Evolutionary conservation across 116 monocot species (phyloP), one percentile per base, ranked within the genome.

Genomic region (Posidonia oceanica): DNA sequence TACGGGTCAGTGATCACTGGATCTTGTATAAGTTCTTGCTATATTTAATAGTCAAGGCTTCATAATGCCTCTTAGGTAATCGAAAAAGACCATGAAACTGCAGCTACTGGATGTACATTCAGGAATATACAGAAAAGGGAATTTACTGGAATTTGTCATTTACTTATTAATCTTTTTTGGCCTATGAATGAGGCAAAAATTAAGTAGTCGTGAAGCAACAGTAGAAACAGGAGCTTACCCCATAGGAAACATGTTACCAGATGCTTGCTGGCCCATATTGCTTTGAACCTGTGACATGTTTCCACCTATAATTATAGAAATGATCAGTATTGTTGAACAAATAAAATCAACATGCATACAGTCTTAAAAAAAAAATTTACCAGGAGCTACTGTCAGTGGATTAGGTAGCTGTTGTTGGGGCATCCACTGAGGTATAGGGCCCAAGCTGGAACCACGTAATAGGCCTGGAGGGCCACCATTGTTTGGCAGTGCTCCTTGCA

Each of bases 241-340:
- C 29, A 59, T 21, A 18, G 79, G 72, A 16, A 78, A 74, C 58
- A 74, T 59, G 64, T 67, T 76, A 37, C 38, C 69, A 77, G 80
- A 82, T 63, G 63, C 15, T 55, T 81, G 84, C 38, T 86, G 81
- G 10, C 75, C 67, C 65, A 81, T 81, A 63, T 74, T 71, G 69
- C 59, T 68, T 64, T 75, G 86, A 68, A 81, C 59, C 54, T 88
- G 96, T 77, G 72, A 42, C 86, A 76, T 77, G 83, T 86, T 89
- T 52, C 77, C 76, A 73, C 84, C 95, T 96, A 79, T 51, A 39
- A 59, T 59, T 44, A 18, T n/a, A 56, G 36, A 58, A 52, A 48
- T 14, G 11, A 44, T 40, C 44, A 61, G 41, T 13, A 70, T 29
- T 55, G n/a, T 57, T 38, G n/a, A 2, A 61, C 21, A 48, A 61